A percentile compares a stretch with the other conserved stretches of the same genome.
These are phyloP conservation scores for Xanthoparmelia taractica DNA, from an alignment of 495 filamentous ascomycete genomes.

Conservation along the genomic window DNA sequence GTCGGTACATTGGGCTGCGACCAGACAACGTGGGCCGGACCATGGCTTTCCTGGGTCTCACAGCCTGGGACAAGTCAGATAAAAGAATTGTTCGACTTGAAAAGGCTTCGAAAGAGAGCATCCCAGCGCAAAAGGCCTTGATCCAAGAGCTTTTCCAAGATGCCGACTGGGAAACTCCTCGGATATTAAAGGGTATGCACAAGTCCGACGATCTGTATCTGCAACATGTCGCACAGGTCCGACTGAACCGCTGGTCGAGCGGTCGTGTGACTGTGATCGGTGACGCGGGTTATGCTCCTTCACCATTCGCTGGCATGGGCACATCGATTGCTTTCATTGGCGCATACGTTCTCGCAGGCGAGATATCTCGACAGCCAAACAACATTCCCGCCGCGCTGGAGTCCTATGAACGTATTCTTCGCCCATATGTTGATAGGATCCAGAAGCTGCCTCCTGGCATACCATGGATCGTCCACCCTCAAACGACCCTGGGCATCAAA, in stretches of 20 bases:
- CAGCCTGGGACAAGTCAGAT: conserved; percentile 9
- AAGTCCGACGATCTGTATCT: conserved; percentile 45
- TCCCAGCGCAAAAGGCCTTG: not conserved
- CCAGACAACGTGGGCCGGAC: conserved; percentile 31
- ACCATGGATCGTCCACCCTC: conserved; percentile 9
- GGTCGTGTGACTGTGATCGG: conserved; percentile 47
- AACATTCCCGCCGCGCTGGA: conserved; percentile 24
- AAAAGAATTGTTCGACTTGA: conserved; percentile 9
- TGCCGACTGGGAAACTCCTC: conserved; percentile 39
- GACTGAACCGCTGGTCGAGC: conserved; percentile 36
- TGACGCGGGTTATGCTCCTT: conserved; percentile 48
- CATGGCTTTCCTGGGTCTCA: conserved; percentile 34
- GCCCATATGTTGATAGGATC: conserved; percentile 30
- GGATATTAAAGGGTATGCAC: conserved; percentile 36
- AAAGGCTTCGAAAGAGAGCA: conserved; percentile 8
- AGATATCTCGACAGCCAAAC: conserved; percentile 32
- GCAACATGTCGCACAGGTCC: conserved; percentile 34
- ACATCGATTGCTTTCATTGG: conserved; percentile 41
- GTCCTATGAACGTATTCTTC: conserved; percentile 28
- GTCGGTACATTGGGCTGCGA: conserved; percentile 34
- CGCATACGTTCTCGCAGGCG: conserved; percentile 47
- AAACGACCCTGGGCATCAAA: not conserved
- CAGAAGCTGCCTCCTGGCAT: conserved; percentile 25
- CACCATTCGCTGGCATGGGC: conserved; percentile 43
- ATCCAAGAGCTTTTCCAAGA: conserved; percentile 31